Percentiles rank a stretch among this genome's conserved stretches.
phyloP scores from a whole-genome alignment of 164 flowering plant genomes.

The Berberis vulgaris region DNA sequence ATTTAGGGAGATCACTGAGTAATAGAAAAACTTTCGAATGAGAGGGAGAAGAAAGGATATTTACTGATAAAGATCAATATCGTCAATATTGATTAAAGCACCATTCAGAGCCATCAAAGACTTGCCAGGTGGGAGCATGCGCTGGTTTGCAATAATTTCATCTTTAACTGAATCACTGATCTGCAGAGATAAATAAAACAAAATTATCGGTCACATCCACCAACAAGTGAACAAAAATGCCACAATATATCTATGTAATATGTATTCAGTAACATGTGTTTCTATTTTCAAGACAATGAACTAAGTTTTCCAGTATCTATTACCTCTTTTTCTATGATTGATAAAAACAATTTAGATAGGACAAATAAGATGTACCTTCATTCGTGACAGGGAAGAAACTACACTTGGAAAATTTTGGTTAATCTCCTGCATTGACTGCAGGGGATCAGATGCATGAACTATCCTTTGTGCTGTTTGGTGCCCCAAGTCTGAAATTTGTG shows the following conservation, averaged over 20 bases:
- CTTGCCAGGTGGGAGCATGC: constrained; percentile 98
- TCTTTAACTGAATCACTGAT: constrained; percentile 81
- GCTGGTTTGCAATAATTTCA: constrained; percentile 86
- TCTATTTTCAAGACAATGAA: no score
- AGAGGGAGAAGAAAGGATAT: constrained; percentile 16
- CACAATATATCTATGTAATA: neutral
- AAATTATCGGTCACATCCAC: neutral
- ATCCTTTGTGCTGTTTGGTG: constrained; percentile 97
- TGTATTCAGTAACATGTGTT: no score
- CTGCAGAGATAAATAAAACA: constrained; percentile 33
- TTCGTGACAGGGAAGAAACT: constrained; percentile 93
- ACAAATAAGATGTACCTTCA: constrained; percentile 54
- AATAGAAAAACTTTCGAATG: neutral
- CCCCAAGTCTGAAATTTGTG: constrained; percentile 64
- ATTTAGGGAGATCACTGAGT: neutral
- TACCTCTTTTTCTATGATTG: no score
- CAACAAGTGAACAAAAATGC: neutral
- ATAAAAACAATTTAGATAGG: neutral
- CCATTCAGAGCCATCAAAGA: constrained; percentile 97
- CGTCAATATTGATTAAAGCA: constrained; percentile 88
- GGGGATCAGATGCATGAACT: constrained; percentile 88
- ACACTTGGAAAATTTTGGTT: constrained; percentile 92
- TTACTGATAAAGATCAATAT: constrained; percentile 91
- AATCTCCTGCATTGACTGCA: constrained; percentile 94
- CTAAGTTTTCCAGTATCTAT: no score